Conservation (phyloP, 805 yeast species). For the Candida hispaniensis region DNA sequence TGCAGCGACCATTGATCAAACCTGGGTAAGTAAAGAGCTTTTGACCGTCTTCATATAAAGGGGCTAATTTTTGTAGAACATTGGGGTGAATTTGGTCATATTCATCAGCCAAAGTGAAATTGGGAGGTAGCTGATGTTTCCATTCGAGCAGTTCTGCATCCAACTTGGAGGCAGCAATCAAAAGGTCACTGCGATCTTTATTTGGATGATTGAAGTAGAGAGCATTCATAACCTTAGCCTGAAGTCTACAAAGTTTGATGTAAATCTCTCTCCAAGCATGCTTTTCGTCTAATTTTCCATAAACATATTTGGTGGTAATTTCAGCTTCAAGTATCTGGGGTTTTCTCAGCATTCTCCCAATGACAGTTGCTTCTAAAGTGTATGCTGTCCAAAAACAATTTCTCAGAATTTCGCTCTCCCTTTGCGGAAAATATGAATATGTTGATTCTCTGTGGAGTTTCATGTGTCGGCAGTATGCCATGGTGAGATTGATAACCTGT, state of each 20-base stretch:
- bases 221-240: constrained; percentile 1
- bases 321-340: too few species aligned
- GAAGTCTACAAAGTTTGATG: constrained; percentile 4
- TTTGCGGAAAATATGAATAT: not conserved
- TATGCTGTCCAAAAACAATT: constrained; percentile 12
- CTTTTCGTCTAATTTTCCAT: too few species aligned
- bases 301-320: too few species aligned
- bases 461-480: constrained; percentile 12
- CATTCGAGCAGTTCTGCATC: constrained; percentile 6
- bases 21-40: constrained; percentile 5
- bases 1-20: constrained; percentile 8
- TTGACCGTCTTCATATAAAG: constrained; percentile 1
- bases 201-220: constrained; percentile 7
- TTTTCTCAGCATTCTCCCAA: too few species aligned
- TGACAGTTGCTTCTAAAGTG: constrained; percentile 5
- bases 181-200: constrained; percentile 2
- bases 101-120: constrained; percentile 6
- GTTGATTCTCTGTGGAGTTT: constrained; percentile 4
- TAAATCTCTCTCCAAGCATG: constrained; percentile 2
- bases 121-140: constrained; percentile 1
- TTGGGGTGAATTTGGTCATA: constrained; percentile 9
- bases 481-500: constrained; percentile 4
- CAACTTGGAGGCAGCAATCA: constrained; percentile 2
- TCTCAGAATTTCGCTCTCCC: not conserved
- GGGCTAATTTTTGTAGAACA: constrained; percentile 5